Evolutionary conservation across 2,329 filamentous ascomycete genomes (phyloP), one percentile per base, ranked within the genome.

Genomic region (Trichoderma lentiforme): DNA sequence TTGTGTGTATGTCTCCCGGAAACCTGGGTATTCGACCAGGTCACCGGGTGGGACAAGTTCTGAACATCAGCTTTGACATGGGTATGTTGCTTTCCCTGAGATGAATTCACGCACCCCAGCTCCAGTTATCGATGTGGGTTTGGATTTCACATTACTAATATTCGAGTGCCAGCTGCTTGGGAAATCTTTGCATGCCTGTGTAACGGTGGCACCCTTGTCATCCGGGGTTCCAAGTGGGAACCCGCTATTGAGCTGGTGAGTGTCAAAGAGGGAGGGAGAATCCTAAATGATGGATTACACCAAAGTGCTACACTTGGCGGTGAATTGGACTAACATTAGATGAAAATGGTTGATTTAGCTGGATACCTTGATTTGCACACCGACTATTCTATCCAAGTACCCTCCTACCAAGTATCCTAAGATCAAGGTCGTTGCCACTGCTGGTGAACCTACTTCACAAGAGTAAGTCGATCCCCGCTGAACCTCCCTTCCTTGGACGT

Each of bases 41-140:
- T 14, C 85, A 82, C 12, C 83, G 83, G 14, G 87, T 90, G 8
- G 86, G 85, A 3, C 87, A 88, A 70, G 81, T 89, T 7, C 80
- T 90, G 53, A 89, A 86, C 73, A 84, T 90, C 58, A 86, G 86
- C 57, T 90, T 90, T 73, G 88, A 90, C 74, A 89, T 90, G 87
- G 86, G 87, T 88, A 81, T 76, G 85, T 58, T 47, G 5, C 43
- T 47, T 15, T 70, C 14, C 39, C 56, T 32, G 56, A 2, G 24
- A 12, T 47, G 21, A 24, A 14, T 32, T 61, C 15, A 57, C 32
- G 11, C 30, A 60, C 39, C 26, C 47, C 32, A 28, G 6, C 30
- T 61, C 36, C 28, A 47, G 71, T 78, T 61, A 76, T 72, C 34
- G 21, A 30, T 18, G 63, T 32, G 53, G 53, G 5, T 18, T 65